Evolutionary conservation across 805 yeast species (phyloP).

Genomic region (Metschnikowia sp.): DNA sequence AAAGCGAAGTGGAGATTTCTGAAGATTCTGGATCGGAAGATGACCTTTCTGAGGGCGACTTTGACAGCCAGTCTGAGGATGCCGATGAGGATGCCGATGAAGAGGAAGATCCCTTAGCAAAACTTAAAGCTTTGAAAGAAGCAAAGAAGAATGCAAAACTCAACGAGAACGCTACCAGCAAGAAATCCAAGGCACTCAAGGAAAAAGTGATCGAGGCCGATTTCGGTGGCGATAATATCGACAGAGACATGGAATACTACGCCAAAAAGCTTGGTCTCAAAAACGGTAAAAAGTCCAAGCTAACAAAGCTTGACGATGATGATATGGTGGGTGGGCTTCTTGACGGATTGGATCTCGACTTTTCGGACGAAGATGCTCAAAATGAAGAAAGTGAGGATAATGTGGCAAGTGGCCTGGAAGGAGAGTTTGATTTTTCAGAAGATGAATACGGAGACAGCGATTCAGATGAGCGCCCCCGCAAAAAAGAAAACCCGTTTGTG

Average conservation of each 20-base stretch:
- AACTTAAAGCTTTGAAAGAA: constrained; percentile 19
- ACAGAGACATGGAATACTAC: constrained; percentile 75
- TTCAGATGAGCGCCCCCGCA: constrained; percentile 20
- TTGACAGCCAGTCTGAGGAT: constrained; percentile 12
- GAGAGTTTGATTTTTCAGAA: constrained; percentile 4
- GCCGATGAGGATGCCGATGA: constrained; percentile 16
- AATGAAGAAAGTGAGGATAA: constrained; percentile 12
- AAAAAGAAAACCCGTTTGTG: constrained; percentile 50
- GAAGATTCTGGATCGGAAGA: constrained; percentile 4
- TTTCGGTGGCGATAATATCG: constrained; percentile 28
- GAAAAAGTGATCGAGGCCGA: constrained; percentile 15
- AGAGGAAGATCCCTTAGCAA: constrained; percentile 25
- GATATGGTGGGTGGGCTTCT: constrained; percentile 80
- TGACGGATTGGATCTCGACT: constrained; percentile 66
- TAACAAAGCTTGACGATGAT: constrained; percentile 55
- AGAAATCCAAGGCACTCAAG: constrained; percentile 1
- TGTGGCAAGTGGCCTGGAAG: constrained; percentile 16
- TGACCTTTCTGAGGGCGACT: constrained; percentile 13
- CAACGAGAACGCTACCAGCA: constrained; percentile 19
- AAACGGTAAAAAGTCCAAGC: constrained; percentile 46
- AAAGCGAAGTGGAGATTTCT: constrained; percentile 10
- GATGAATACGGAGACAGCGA: constrained; percentile 23
- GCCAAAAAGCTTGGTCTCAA: constrained; percentile 75
- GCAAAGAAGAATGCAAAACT: constrained; percentile 11
- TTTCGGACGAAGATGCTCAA: constrained; percentile 22